Evolutionary conservation across 2,329 filamentous ascomycete species (phyloP).

Genomic region (Fusarium dlaminii): DNA sequence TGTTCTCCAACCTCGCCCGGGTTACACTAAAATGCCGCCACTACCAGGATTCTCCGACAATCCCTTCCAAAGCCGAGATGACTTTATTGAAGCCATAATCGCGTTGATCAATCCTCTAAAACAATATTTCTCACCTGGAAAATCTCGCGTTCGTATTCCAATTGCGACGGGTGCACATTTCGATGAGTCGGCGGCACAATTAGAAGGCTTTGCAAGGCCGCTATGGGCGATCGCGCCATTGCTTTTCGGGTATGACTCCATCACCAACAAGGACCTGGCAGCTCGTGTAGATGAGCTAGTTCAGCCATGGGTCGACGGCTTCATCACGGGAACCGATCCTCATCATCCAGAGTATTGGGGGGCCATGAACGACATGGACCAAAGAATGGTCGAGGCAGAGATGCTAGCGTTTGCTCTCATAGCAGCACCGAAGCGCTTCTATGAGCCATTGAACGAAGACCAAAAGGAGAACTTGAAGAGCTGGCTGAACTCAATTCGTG

Average conservation of each 20-base stretch:
- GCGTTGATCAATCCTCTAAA: conserved; percentile 49
- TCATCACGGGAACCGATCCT: conserved; percentile 47
- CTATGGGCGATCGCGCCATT: conserved; percentile 49
- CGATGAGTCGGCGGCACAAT: conserved; percentile 55
- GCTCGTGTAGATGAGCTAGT: conserved; percentile 11
- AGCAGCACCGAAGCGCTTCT: conserved; percentile 49
- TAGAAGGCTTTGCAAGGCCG: conserved; percentile 57
- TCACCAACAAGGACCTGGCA: conserved; percentile 40
- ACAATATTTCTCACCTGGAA: conserved; percentile 46
- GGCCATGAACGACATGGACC: conserved; percentile 55
- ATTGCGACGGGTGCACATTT: conserved; percentile 53
- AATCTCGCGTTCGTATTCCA: conserved; percentile 51
- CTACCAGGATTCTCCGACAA: conserved; percentile 55
- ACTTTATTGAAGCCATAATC: conserved; percentile 48
- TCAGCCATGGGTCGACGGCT: conserved; percentile 47
- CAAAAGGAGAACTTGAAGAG: conserved; percentile 49
- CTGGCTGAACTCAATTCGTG: conserved; percentile 56
- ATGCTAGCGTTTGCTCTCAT: conserved; percentile 60
- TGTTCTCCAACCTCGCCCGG: background rate
- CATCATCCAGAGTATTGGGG: conserved; percentile 57
- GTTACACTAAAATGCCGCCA: conserved; percentile 45
- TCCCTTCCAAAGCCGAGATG: conserved; percentile 46
- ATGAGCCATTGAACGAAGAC: conserved; percentile 44
- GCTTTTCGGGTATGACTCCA: conserved; percentile 49
- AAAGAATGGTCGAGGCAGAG: conserved; percentile 65